A percentile compares a stretch with the other conserved stretches of the same genome.
These are phyloP conservation scores for Nothophaeocryptopus gaeumannii DNA, from an alignment of 2,329 filamentous ascomycete species.

Conservation along the genomic window DNA sequence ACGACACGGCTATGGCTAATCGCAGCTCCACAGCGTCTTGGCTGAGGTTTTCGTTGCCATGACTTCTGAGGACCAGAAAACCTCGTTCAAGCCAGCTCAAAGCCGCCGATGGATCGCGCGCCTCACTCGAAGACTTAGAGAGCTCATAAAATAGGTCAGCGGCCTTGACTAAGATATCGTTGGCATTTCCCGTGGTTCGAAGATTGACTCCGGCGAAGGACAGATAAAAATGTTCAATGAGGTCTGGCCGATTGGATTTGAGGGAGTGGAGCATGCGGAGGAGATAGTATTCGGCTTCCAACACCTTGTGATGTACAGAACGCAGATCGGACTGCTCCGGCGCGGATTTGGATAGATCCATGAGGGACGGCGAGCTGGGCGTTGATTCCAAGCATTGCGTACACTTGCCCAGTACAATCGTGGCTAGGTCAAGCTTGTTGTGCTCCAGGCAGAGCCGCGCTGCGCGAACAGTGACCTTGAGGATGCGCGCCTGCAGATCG, in stretches of 20 bases:
- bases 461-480: conserved; percentile 67
- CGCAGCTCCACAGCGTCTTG: conserved; percentile 62
- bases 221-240: conserved; percentile 73
- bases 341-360: conserved; percentile 15
- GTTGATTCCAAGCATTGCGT: conserved; percentile 46
- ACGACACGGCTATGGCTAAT: conserved; percentile 61
- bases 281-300: conserved; percentile 63
- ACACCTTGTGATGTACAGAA: conserved; percentile 34
- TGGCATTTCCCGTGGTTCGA: conserved; percentile 47
- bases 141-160: conserved; percentile 65
- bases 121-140: conserved; percentile 50
- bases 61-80: conserved; percentile 55
- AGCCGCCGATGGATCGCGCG: conserved; percentile 55
- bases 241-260: conserved; percentile 68
- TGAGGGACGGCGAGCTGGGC: conserved; percentile 7
- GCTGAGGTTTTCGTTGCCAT: conserved; percentile 56
- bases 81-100: conserved; percentile 72
- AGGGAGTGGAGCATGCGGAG: conserved; percentile 70
- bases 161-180: conserved; percentile 54
- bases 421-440: conserved; percentile 56
- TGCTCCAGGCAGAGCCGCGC: conserved; percentile 62
- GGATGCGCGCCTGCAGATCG: conserved; percentile 51
- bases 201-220: conserved; percentile 49
- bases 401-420: conserved; percentile 62
- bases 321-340: conserved; percentile 26